These are phyloP conservation scores for Leccinum sublutescens DNA, from an alignment of 768 basidiomycete genomes.

Conservation along the genomic window DNA sequence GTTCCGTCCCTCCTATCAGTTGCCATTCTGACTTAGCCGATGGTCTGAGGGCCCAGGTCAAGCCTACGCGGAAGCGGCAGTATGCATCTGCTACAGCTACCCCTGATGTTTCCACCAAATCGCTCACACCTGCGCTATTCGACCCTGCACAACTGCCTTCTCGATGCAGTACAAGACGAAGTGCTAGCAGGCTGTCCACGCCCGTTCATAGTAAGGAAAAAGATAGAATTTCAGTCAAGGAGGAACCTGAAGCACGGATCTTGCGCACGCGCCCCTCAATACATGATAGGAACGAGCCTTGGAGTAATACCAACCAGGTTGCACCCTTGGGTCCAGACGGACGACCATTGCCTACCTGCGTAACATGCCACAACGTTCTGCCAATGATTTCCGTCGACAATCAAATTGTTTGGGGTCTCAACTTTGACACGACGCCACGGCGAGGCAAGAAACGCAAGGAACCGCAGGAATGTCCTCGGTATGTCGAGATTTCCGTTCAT, in stretches of 20 bases:
- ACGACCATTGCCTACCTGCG: conserved; percentile 65
- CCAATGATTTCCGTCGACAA: conserved; percentile 76
- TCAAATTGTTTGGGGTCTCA: conserved; percentile 72
- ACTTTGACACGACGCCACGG: conserved; percentile 43
- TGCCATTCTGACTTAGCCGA: conserved; percentile 29
- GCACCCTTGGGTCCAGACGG: conserved; percentile 61
- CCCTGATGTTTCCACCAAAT: conserved; percentile 46
- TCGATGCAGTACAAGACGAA: conserved; percentile 26
- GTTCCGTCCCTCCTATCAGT: conserved; percentile 27
- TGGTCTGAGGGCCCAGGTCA: conserved; percentile 38
- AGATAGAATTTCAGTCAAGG: conserved; percentile 45
- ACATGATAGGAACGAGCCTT: conserved; percentile 34
- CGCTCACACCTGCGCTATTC: conserved; percentile 34
- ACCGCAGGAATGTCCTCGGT: conserved; percentile 77
- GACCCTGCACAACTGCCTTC: conserved; percentile 28
- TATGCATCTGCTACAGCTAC: conserved; percentile 43
- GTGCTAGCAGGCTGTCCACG: conserved; percentile 32
- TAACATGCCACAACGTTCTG: conserved; percentile 67
- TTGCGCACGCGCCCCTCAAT: conserved; percentile 48
- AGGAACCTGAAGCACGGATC: conserved; percentile 47
- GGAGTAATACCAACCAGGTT: conserved; percentile 41
- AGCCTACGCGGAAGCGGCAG: conserved; percentile 57
- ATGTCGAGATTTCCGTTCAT: conserved; percentile 28
- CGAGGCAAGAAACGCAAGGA: conserved; percentile 56
- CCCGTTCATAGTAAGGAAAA: conserved; percentile 36